Evolutionary conservation across 345 rosid genomes (phyloP), one percentile per base, ranked within the genome.

Genomic region (Populus alba): DNA sequence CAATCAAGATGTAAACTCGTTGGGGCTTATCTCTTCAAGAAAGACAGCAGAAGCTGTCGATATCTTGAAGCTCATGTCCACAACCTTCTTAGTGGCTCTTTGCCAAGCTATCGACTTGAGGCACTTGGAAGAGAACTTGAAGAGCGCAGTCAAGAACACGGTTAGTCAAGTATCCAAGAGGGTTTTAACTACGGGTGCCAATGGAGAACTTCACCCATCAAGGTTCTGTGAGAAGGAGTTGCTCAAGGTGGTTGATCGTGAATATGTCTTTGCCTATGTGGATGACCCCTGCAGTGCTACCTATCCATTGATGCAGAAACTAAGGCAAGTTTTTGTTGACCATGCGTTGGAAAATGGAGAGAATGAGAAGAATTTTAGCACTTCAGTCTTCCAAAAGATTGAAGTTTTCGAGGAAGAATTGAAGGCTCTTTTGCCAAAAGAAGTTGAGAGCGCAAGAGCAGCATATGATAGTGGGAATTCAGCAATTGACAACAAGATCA

Each of bases 271-370:
- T 47, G 81, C 97, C 4, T 93, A 91, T 39, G 71, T 77, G 8
- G 97, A 93, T 79, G 97, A 93, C 31, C 93, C 93, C 0, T 93
- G 97, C 84, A 89, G 92, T 68, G 83, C 85, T 5, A 87, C 87
- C 1, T 89, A 93, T 62, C 97, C 97, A 16, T 76, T 93, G 79
- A 88, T 88, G 94, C 92, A 90, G 77, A 93, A 90, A 75, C 89
- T 93, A 53, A 86, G 97, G 68, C 97, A 91, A 69, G 85, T 89
- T 7, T 84, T 93, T 6, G 97, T 93, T 0, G 97, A 91, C 18
- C 88, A 89, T 23, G 97, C 94, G 51, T 57, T 91, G 83, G 75
- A 76, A 10, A 88, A 91, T 33, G 90, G 89, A 1, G 97, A 90
- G 13, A 85, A 75, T 0, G 94, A 91, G 88, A 85, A 83, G 83